Evolutionary conservation across 2,329 filamentous ascomycete species (phyloP).

Genomic region (Penicillium sp.): DNA sequence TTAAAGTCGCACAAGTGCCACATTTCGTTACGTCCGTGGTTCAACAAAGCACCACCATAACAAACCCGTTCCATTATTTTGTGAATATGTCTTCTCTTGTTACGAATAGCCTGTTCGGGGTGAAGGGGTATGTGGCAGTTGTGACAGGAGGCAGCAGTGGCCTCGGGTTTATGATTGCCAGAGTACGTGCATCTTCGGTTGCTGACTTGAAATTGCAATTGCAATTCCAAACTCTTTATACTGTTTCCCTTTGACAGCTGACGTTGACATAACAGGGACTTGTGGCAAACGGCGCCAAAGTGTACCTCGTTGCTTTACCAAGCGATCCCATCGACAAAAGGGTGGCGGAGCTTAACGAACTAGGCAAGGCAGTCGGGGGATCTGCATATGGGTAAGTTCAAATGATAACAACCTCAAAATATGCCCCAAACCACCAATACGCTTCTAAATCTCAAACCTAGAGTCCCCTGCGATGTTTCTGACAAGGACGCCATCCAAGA

Average conservation of each 20-base stretch:
- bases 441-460: neutral
- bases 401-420: neutral
- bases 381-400: slow-evolving; percentile 38
- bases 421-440: fast-evolving
- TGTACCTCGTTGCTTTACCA: slow-evolving; percentile 46
- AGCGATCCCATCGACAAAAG: slow-evolving; percentile 42
- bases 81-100: slow-evolving; percentile 15
- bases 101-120: slow-evolving; percentile 25
- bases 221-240: too few relatives aligned
- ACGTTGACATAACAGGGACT: slow-evolving; percentile 34
- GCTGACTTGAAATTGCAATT: neutral
- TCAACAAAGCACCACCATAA: too few relatives aligned
- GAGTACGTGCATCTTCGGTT: slow-evolving; percentile 25
- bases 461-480: slow-evolving; percentile 36
- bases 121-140: slow-evolving; percentile 46
- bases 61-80: neutral
- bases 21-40: neutral
- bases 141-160: slow-evolving; percentile 49
- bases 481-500: slow-evolving; percentile 43
- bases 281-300: slow-evolving; percentile 48
- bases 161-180: slow-evolving; percentile 49
- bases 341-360: slow-evolving; percentile 40
- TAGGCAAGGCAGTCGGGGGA: slow-evolving; percentile 40
- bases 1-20: neutral
- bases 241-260: neutral